Base-by-base conservation (phyloP, 2,329 filamentous ascomycete species). In the Ascochyta fabae region DNA sequence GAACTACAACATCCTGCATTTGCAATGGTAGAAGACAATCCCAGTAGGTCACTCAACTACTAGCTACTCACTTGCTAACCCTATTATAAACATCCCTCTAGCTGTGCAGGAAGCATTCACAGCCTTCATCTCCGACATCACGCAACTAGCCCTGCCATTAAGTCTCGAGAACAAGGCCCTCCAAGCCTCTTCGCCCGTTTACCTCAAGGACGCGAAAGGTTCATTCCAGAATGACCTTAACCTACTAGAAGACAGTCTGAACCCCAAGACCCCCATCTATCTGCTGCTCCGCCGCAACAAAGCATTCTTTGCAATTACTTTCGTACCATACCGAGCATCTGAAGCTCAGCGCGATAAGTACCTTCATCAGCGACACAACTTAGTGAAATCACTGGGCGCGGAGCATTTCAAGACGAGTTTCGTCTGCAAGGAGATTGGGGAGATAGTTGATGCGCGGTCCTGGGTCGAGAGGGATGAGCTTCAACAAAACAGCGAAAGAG, bases 351-450 rank as follows among this genome's bases (percentile, higher is more conserved):
- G 57, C n/a, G 29, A 39, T 2, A 3, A 50, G 2, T 53, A 68
- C 23, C 53, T 72, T 6, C 39, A 60, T 1, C 16, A 61, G 7
- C 48, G 67, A 22, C 36, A 55, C 6, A 42, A 48, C 1, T 27
- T 68, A 1, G 39, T 71, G 1, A 23, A 52, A 3, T 27, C 38
- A 12, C 53, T 73, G 0, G 68, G 64, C 6, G 43, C 47, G 26
- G 15, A 52, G 12, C n/a, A 64, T 13, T 61, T 71, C 24, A 34
- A 56, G 9, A 33, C 35, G 3, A 64, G 61, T 6, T 51, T 71
- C 7, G 68, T 73, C 13, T 70, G 66, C 46, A 71, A 69, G 45
- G 70, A 71, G 33, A 54, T 62, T 7, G 66, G 56, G 3, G 69
- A 71, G 44, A 60, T 71, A 6, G 60, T 53, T 4, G 68, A 72